Evolutionary conservation across 768 basidiomycete genomes (phyloP).

Genomic region (Lentinus tigrinus): DNA sequence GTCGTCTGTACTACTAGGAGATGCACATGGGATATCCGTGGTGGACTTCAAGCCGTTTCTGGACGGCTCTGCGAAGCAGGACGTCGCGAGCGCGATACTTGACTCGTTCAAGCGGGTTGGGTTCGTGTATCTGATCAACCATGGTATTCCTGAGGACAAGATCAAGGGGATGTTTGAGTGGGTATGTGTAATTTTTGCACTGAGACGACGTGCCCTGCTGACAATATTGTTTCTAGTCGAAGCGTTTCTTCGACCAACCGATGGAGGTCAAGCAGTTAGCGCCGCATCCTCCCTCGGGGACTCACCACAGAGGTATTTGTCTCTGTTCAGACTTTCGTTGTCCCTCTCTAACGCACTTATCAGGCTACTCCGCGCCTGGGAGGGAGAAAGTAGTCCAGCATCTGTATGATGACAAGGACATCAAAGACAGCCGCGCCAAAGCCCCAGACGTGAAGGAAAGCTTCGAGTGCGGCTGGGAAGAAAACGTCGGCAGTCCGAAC

Average conservation of each 20-base stretch:
- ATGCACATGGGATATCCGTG: slow-evolving; percentile 29
- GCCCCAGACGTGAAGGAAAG: slow-evolving; percentile 49
- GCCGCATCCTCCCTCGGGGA: slow-evolving; percentile 35
- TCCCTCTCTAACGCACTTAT: not conserved
- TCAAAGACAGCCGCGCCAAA: slow-evolving; percentile 29
- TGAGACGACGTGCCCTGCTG: too few relatives aligned
- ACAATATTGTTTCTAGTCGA: slow-evolving; percentile 23
- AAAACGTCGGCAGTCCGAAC: slow-evolving; percentile 46
- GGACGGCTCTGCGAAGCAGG: slow-evolving; percentile 37
- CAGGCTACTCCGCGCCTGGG: slow-evolving; percentile 34
- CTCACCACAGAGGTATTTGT: slow-evolving; percentile 31
- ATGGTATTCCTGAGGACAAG: slow-evolving; percentile 36
- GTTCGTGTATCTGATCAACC: slow-evolving; percentile 23
- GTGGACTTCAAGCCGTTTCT: slow-evolving; percentile 46
- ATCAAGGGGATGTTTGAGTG: slow-evolving; percentile 32
- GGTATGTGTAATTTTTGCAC: slow-evolving; percentile 20
- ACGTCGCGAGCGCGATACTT: slow-evolving; percentile 41
- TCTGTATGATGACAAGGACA: slow-evolving; percentile 33
- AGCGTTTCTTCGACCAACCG: slow-evolving; percentile 31
- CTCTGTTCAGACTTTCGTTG: not conserved
- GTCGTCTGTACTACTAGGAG: slow-evolving; percentile 7
- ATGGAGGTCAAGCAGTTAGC: slow-evolving; percentile 32
- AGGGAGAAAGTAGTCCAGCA: slow-evolving; percentile 32
- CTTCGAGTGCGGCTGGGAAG: slow-evolving; percentile 54
- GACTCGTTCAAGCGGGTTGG: slow-evolving; percentile 39